Percentiles rank a stretch among this genome's conserved stretches.
These are phyloP conservation scores for Lanmaoa pseudosensibilis DNA, from an alignment of 768 basidiomycete genomes.

Conservation along the genomic window DNA sequence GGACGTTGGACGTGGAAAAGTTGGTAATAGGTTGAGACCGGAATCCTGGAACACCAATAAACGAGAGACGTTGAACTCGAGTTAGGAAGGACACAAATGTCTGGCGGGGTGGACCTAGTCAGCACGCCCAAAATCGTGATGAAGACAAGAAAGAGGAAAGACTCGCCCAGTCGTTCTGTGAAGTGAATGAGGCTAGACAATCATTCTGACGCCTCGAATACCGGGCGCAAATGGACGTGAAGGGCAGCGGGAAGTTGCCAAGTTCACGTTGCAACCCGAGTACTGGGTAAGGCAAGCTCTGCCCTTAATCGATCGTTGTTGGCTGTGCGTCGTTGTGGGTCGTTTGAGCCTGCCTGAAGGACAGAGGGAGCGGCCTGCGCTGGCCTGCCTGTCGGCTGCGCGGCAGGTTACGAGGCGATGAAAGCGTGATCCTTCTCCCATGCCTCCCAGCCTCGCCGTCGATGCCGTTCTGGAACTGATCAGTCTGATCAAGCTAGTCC, in stretches of 20 bases:
- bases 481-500: neutral
- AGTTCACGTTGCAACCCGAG: constrained; percentile 16
- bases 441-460: constrained; percentile 12
- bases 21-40: neutral
- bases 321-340: constrained; percentile 3
- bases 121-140: neutral
- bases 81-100: neutral
- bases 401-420: constrained; percentile 2
- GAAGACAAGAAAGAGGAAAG: constrained; percentile 1
- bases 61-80: neutral
- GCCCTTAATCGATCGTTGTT: constrained; percentile 14
- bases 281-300: constrained; percentile 18
- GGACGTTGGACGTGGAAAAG: neutral
- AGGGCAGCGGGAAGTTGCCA: constrained; percentile 13
- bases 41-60: neutral
- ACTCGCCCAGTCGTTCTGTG: constrained; percentile 20
- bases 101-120: neutral
- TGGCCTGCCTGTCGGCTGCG: constrained; percentile 11
- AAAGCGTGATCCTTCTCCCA: constrained; percentile 4
- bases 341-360: constrained; percentile 5
- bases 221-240: constrained; percentile 21
- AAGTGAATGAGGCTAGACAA: constrained; percentile 17
- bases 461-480: constrained; percentile 3
- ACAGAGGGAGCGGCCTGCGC: constrained; percentile 8
- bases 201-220: constrained; percentile 15